Evolutionary conservation across 805 yeast species (phyloP).

Genomic region (Candida maesae): DNA sequence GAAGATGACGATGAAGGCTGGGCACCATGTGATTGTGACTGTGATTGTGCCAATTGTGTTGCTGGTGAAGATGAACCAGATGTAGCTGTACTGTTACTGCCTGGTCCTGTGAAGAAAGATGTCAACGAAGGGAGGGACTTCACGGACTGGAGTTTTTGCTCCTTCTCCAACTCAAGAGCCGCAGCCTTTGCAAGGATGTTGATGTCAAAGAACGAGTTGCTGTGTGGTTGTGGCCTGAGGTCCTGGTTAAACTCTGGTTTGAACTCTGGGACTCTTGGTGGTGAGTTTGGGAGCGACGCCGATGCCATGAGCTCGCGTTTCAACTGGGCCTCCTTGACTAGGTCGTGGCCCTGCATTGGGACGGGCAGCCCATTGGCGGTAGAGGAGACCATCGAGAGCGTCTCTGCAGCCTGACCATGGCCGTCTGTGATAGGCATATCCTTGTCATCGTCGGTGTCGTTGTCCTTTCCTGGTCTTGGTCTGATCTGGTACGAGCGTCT

Average conservation of each 20-base stretch:
- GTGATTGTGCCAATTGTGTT: too few relatives aligned
- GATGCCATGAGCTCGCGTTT: conserved; percentile 14
- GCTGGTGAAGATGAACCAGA: background rate
- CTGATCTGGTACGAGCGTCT: conserved; percentile 48
- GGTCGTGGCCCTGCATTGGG: background rate
- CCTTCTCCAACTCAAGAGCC: conserved; percentile 28
- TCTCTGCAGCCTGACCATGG: conserved; percentile 5
- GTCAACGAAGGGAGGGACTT: conserved; percentile 28
- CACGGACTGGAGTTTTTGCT: conserved; percentile 25
- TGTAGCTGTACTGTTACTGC: background rate
- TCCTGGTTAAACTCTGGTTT: conserved; percentile 15
- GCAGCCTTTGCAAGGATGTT: conserved; percentile 30
- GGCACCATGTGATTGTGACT: too few relatives aligned
- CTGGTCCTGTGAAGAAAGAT: conserved; percentile 19
- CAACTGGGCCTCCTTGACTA: conserved; percentile 11
- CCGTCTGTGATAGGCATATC: conserved; percentile 2
- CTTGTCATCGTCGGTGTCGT: background rate
- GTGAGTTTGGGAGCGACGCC: conserved; percentile 23
- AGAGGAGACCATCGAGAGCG: conserved; percentile 9
- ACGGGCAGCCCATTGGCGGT: conserved; percentile 9
- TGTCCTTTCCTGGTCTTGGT: conserved; percentile 20
- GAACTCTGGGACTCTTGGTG: conserved; percentile 15
- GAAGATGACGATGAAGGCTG: conserved; percentile 6
- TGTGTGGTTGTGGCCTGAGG: conserved; percentile 2
- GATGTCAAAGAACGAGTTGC: conserved; percentile 25